These are phyloP conservation scores for Fraxinus americana DNA, from an alignment of 257 asterid genomes.

Conservation along the genomic window DNA sequence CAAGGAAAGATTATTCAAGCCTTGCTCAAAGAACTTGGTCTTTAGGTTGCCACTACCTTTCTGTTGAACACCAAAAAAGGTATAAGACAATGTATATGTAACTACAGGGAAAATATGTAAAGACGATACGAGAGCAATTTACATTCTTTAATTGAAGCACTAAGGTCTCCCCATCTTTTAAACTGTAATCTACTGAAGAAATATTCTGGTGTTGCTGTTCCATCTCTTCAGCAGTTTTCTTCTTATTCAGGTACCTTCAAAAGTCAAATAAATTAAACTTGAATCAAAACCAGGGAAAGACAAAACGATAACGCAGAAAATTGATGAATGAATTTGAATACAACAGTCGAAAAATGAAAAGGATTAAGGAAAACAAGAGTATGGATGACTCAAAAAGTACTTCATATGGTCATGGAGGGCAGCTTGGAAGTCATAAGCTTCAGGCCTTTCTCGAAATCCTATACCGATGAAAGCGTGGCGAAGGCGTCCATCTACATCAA, in stretches of 20 bases:
- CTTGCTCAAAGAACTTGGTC: constrained; percentile 89
- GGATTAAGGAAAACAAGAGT: constrained; percentile 3
- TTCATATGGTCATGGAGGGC: constrained; percentile 98
- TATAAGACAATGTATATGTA: constrained; percentile 16
- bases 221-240: constrained; percentile 98
- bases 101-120: background rate
- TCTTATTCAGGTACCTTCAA: constrained; percentile 86
- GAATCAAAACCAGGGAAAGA: background rate
- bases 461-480: constrained; percentile 98
- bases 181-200: constrained; percentile 84
- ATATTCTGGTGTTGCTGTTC: constrained; percentile 88
- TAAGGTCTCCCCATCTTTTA: constrained; percentile 93
- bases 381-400: constrained; percentile 43
- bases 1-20: constrained; percentile 62
- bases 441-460: constrained; percentile 97
- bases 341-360: background rate
- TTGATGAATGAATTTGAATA: background rate
- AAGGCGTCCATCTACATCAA: constrained; percentile 73
- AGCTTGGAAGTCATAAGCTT: constrained; percentile 98
- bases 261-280: background rate
- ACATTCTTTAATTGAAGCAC: constrained; percentile 87
- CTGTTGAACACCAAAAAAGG: constrained; percentile 36
- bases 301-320: background rate
- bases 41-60: constrained; percentile 53
- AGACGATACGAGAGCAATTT: constrained; percentile 23